Base-by-base conservation (phyloP, 257 asterid species). In the Oldenlandia corymbosa region DNA sequence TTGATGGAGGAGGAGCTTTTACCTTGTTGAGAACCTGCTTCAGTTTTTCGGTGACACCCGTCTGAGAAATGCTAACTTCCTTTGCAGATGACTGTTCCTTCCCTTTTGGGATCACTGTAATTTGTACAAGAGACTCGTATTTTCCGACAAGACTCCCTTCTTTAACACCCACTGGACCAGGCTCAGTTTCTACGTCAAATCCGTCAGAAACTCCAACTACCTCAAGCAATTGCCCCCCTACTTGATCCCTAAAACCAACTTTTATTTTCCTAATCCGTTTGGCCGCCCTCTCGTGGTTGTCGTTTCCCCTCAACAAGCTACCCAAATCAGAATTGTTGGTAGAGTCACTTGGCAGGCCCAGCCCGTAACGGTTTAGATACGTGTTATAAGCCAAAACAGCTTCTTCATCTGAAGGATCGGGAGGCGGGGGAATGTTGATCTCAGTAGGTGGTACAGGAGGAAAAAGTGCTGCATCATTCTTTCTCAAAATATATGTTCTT, bases 131-230 rank as follows among this genome's bases (percentile, higher is more conserved):
- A 21, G 97, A 89, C 75, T 92, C 99, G 53, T 92, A 92, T 75
- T 89, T 92, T 67, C 99, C 96, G 18, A 89, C 97, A 70, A 89
- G 97, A 73, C 97, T 92, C 75, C 99, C 99, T 87, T 89, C 99
- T 82, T 84, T 89, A 52, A 92, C 96, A 55, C 99, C 99, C 36
- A 70, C 37, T 5, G 99, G 99, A 64, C 97, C 96, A 51, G 99
- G 96, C 75, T 92, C 96, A 2, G 97, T 89, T 79, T 85, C 99
- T 18, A 92, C 99, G 66, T 92, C 97, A 70, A 84, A 85, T 66
- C 97, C 97, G 80, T 89, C 99, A 0, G 97, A 89, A 69, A 76
- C 74, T 62, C 99, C 99, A 58, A 92, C 96, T 16, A 89, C 54
- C 73, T 92, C 96, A 75, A 84, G 86, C 75, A 92, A 84, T 69